Evolutionary conservation across 2,329 filamentous ascomycete species (phyloP), one percentile per base, ranked within the genome.

Genomic region (Fusarium piperis): DNA sequence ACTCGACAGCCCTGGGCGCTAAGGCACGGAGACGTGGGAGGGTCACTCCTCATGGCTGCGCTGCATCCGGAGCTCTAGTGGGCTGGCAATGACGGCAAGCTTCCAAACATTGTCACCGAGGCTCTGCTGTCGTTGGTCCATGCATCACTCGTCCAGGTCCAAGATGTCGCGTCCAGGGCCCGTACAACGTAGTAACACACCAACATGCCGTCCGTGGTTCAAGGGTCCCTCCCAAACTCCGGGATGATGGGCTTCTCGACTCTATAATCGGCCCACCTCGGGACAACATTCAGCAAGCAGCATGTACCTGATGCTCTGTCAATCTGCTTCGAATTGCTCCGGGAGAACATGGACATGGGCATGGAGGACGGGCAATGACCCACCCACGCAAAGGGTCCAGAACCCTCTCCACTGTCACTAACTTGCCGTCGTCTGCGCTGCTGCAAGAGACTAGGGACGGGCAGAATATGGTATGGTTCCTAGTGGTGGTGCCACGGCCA

Each of bases 401-500:
- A 72, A 65, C 69, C 70, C 48, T 56, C 48, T 35, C 33, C 59
- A 52, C 33, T 52, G 41, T 55, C 46, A 26, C 44, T 38, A 59
- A 59, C 58, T 51, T 28, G 41, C 44, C 57, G 41, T 36, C 5
- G 16, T 30, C 44, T 48, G 23, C 41, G 5, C 41, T 46, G 41
- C 23, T 62, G 38, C 52, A 23, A 48, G 26, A 23, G 48, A 56
- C 41, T 48, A 62, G 18, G 36, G 23, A 52, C 48, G 51, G 60
- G n/a, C 30, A 62, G 39, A 55, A 57, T 30, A 53, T 60, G 48
- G 33, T 52, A 35, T 55, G 51, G 51, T 55, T 20, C 56, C 64
- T 52, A 12, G 39, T 52, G 51, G 74, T 75, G 72, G 71, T 71
- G 65, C 74, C 74, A 76, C 61, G 48, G 16, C 61, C 60, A 53